Evolutionary conservation across 2,329 filamentous ascomycete species (phyloP).

Genomic region (Lecanicillium sp.): DNA sequence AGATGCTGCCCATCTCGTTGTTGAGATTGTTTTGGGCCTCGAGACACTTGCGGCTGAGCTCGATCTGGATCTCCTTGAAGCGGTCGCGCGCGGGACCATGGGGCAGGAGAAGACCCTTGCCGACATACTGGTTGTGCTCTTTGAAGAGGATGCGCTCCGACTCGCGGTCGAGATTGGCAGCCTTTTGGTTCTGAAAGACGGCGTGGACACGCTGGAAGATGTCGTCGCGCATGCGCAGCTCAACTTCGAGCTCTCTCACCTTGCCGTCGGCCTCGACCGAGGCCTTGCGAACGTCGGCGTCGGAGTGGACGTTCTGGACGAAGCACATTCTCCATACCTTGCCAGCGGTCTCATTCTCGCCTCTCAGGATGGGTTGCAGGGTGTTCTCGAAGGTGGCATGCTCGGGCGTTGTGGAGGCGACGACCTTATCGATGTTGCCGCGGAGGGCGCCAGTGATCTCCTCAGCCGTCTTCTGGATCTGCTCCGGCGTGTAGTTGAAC

Average conservation of each 20-base stretch:
- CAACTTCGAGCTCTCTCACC: slow-evolving; percentile 71
- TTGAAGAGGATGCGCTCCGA: slow-evolving; percentile 68
- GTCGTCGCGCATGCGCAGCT: slow-evolving; percentile 76
- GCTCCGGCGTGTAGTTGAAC: slow-evolving; percentile 68
- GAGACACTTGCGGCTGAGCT: slow-evolving; percentile 67
- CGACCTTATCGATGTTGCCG: slow-evolving; percentile 59
- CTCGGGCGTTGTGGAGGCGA: slow-evolving; percentile 49
- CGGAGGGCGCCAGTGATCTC: slow-evolving; percentile 58
- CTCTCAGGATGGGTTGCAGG: slow-evolving; percentile 61
- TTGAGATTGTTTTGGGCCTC: slow-evolving; percentile 75
- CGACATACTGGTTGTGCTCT: slow-evolving; percentile 70
- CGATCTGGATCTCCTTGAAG: slow-evolving; percentile 83
- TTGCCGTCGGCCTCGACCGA: slow-evolving; percentile 71
- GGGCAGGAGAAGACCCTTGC: slow-evolving; percentile 67
- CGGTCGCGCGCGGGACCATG: slow-evolving; percentile 65
- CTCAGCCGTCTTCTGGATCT: slow-evolving; percentile 62
- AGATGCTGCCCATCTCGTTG: slow-evolving; percentile 74
- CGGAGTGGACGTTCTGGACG: slow-evolving; percentile 70
- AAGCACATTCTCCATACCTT: slow-evolving; percentile 65
- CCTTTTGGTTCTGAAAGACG: slow-evolving; percentile 46
- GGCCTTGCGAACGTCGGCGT: slow-evolving; percentile 64
- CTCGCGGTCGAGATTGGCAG: slow-evolving; percentile 58
- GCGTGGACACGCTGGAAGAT: slow-evolving; percentile 63
- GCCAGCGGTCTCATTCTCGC: slow-evolving; percentile 60
- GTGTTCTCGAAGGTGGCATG: slow-evolving; percentile 51